A percentile compares a stretch with the other conserved stretches of the same genome.
phyloP scores from a whole-genome alignment of 352 stramenopile genomes.

The Globisporangium middletonii region DNA sequence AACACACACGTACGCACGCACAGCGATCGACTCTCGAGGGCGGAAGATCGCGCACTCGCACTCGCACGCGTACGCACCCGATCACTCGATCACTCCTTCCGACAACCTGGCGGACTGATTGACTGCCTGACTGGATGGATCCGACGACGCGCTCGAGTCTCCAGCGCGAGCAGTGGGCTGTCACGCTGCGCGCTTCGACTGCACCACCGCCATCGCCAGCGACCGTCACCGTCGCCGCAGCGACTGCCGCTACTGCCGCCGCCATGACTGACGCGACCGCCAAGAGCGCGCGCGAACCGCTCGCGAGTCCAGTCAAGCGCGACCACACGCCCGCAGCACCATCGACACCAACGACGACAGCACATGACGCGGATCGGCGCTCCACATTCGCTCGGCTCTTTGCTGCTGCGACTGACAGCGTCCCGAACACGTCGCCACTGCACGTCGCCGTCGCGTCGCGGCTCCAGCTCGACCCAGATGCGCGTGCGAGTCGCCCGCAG shows the following conservation, averaged over 20 bases:
- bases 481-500: neutral
- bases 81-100: no score
- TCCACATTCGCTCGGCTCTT: slow-evolving; percentile 4
- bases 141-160: neutral
- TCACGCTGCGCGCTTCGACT: neutral
- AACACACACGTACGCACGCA: neutral
- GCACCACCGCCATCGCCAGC: neutral
- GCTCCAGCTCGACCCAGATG: slow-evolving; percentile 2
- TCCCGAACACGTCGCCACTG: neutral
- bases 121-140: neutral
- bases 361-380: neutral
- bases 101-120: neutral
- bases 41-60: neutral
- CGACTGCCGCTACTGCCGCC: neutral
- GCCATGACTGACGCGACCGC: neutral
- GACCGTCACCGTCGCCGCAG: neutral
- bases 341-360: neutral
- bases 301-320: neutral
- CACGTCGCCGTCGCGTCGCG: slow-evolving; percentile 1
- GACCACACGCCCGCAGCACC: neutral
- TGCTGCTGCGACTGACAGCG: neutral
- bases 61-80: neutral
- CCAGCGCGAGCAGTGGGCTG: neutral
- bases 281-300: no score
- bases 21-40: neutral